Conservation (phyloP, 2,329 filamentous ascomycete genomes). For the Aspergillus sp. region DNA sequence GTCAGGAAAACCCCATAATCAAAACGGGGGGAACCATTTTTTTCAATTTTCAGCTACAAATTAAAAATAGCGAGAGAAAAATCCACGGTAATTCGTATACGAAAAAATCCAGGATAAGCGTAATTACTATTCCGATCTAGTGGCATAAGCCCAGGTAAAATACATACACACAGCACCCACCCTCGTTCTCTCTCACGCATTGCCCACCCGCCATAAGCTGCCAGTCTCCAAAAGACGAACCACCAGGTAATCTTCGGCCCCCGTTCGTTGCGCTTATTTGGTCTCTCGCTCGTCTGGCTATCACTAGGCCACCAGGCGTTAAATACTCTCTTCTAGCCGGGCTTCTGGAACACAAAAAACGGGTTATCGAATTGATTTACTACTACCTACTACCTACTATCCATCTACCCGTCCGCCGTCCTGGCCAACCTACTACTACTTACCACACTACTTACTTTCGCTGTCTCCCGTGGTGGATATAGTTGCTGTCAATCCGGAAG, state of each 20-base stretch:
- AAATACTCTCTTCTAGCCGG: conserved; percentile 11
- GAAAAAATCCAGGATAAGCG: neutral
- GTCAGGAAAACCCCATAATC: neutral
- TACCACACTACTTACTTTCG: too few relatives aligned
- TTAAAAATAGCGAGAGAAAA: conserved; percentile 1
- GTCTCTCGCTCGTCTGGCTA: neutral
- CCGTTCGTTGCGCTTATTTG: conserved; percentile 10
- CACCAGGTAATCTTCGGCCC: conserved; percentile 5
- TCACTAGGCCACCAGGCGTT: conserved; percentile 1
- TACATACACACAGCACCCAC: neutral
- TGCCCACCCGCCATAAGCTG: conserved; percentile 4
- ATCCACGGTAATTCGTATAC: neutral
- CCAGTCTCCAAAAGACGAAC: conserved; percentile 6
- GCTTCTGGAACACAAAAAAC: neutral
- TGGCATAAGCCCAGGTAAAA: neutral
- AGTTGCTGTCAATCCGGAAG: conserved; percentile 6
- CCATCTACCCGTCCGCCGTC: neutral
- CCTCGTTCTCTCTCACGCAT: neutral
- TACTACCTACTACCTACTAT: too few relatives aligned
- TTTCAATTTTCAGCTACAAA: neutral
- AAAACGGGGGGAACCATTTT: neutral
- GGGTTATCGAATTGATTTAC: neutral
- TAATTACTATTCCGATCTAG: neutral
- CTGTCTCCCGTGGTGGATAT: conserved; percentile 2
- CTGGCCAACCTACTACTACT: neutral